Base-by-base conservation (phyloP, 345 rosid genomes). In the Erodium maritimum region DNA sequence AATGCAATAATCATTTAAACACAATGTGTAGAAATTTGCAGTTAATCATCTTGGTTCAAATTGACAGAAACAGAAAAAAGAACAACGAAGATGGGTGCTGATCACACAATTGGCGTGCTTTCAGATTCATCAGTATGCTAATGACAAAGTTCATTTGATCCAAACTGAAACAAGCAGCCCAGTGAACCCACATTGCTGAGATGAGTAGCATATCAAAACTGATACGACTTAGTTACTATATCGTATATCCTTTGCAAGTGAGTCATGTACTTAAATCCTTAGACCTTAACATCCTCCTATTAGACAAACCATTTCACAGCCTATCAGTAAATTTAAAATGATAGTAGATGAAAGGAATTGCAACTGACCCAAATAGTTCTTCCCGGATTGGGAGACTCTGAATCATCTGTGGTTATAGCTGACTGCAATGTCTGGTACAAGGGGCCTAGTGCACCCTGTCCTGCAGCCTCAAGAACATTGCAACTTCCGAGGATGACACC, bases 381-480 rank as follows among this genome's bases (percentile, higher is more conserved):
- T 58, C 72, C 75, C 11, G 72, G 70, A 55, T 58, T 65, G 20
- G 82, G 33, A 42, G 91, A 75, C 25, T 82, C 79, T 3, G 84
- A 59, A 54, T 75, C 80, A 56, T 79, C 77, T 12, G 76, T 67
- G 50, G 57, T 65, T 46, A 83, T 7, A 16, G 85, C 80, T 8
- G 84, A 76, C 63, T 74, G 86, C 73, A 93, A 66, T 37, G 81
- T 77, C 78, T 93, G 78, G 57, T 83, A 72, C 21, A 89, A 82
- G 12, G 78, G 54, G 23, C 63, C 59, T 5, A 87, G 56, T 18
- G 95, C 88, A 55, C 95, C 99, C 61, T 87, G 77, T 63, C 97
- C 99, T 8, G 99, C 99, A 3, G 97, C 80, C 59, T 93, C 96
- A 58, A 93, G 99, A 61, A 93, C 62, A 21, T 59, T 82, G 67